phyloP scores from a whole-genome alignment of 2,329 filamentous ascomycete genomes.

The Botryotinia globosa region DNA sequence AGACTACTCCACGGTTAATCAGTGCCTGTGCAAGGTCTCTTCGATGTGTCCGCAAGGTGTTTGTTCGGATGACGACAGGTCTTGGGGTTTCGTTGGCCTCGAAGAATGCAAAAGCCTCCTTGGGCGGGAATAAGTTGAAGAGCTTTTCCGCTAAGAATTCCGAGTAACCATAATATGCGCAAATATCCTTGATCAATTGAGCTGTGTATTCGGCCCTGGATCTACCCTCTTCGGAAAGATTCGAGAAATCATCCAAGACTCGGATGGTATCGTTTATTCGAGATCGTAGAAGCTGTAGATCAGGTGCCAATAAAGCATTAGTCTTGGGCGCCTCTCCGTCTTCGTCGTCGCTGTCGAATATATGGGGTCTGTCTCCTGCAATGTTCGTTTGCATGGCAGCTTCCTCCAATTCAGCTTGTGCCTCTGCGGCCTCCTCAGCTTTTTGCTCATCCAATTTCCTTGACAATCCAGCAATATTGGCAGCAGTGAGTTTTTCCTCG shows the following conservation, averaged over 20 bases:
- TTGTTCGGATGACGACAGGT: conserved; percentile 93
- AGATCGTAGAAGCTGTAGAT: conserved; percentile 82
- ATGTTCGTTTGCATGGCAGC: conserved; percentile 92
- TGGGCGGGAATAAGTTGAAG: conserved; percentile 84
- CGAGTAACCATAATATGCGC: conserved; percentile 95
- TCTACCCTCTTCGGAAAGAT: conserved; percentile 73
- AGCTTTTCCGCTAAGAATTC: conserved; percentile 95
- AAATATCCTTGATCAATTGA: conserved; percentile 87
- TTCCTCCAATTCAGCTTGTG: conserved; percentile 81
- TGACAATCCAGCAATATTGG: conserved; percentile 92
- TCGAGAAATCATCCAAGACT: conserved; percentile 83
- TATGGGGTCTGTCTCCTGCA: conserved; percentile 66
- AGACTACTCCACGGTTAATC: conserved; percentile 92
- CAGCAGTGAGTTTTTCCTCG: conserved; percentile 87
- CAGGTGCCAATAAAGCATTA: conserved; percentile 71
- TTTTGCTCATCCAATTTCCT: conserved; percentile 76
- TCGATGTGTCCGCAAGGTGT: conserved; percentile 77
- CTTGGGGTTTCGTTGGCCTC: conserved; percentile 95
- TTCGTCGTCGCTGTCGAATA: conserved; percentile 63
- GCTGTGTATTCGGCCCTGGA: conserved; percentile 85
- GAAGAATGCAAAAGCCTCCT: conserved; percentile 96
- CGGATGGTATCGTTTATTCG: conserved; percentile 92
- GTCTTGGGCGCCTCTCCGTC: conserved; percentile 57
- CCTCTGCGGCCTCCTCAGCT: conserved; percentile 76
- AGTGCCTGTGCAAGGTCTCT: conserved; percentile 85